Evolutionary conservation across 2,329 filamentous ascomycete species (phyloP), one percentile per base, ranked within the genome.

Genomic region (Hypoxylon sp.): DNA sequence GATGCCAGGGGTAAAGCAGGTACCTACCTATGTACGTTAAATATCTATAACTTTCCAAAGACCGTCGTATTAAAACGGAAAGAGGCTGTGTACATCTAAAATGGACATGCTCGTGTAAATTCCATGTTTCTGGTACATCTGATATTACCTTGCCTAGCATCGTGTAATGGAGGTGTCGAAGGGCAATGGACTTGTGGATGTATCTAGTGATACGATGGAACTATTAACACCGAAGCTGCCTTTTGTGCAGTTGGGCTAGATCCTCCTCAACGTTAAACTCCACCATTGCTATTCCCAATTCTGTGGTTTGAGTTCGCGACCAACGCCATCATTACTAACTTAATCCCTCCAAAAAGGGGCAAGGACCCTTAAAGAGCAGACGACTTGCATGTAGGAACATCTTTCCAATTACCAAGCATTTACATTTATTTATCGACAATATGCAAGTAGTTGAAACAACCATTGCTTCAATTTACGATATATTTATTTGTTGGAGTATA

Each of bases 261-360:
- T 37, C 31, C 19, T 36, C 13, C n/a, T n/a, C n/a, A n/a, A n/a
- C n/a, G n/a, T n/a, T n/a, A n/a, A 41, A 47, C 52, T 45, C 42
- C 49, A 51, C 52, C 37, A 17, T 34, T 43, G 25, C 25, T 17
- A 25, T 46, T 55, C 42, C 55, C 46, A 59, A 57, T 23, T 15
- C 20, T 48, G n/a, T 54, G 53, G 53, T 57, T 59, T 49, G 34
- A 54, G 56, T 57, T 56, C 37, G 23, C 49, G 26, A 35, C 52
- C 53, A 27, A 42, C 45, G 43, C 40, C 40, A 38, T 40, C 21
- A 27, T 48, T 17, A 36, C 36, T 25, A 38, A 36, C 12, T 37
- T 25, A 6, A 25, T n/a, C n/a, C n/a, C 34, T 38, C 19, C 23
- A 34, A 45, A 32, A 34, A 21, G 26, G 27, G 21, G 29, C 26